phyloP scores from a whole-genome alignment of 2,329 filamentous ascomycete genomes.

The Penicillium sp. region DNA sequence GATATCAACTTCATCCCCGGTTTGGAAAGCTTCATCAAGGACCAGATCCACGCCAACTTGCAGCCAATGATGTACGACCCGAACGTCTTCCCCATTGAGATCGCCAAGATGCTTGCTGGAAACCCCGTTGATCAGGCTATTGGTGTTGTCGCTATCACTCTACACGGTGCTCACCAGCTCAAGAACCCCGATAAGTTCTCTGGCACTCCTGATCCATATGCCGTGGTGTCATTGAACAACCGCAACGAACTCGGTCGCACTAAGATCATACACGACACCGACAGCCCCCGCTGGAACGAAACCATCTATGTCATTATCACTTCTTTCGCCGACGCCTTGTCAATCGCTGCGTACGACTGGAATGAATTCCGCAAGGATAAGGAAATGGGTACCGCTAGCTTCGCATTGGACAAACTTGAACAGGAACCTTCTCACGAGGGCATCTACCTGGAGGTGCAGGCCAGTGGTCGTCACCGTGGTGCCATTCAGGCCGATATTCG shows the following conservation, averaged over 20 bases:
- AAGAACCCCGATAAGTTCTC: conserved; percentile 96
- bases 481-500: conserved; percentile 78
- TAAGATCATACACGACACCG: conserved; percentile 80
- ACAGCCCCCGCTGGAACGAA: conserved; percentile 92
- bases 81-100: conserved; percentile 97
- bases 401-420: conserved; percentile 80
- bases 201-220: conserved; percentile 88
- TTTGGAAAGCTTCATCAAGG: conserved; percentile 88
- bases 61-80: conserved; percentile 98
- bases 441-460: conserved; percentile 77
- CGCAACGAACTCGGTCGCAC: conserved; percentile 81
- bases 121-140: conserved; percentile 94
- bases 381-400: conserved; percentile 84
- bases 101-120: conserved; percentile 96
- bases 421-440: conserved; percentile 78
- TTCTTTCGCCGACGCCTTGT: conserved; percentile 83
- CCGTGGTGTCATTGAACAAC: conserved; percentile 79
- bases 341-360: conserved; percentile 84
- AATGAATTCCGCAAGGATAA: conserved; percentile 97
- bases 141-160: conserved; percentile 85
- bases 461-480: conserved; percentile 81
- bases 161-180: conserved; percentile 87
- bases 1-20: conserved; percentile 99
- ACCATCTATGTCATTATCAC: conserved; percentile 95
- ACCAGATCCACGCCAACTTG: conserved; percentile 92